Percentiles rank a stretch among this genome's conserved stretches.
phyloP scores from a whole-genome alignment of 129 eudicot species.

The Glebionis coronaria region DNA sequence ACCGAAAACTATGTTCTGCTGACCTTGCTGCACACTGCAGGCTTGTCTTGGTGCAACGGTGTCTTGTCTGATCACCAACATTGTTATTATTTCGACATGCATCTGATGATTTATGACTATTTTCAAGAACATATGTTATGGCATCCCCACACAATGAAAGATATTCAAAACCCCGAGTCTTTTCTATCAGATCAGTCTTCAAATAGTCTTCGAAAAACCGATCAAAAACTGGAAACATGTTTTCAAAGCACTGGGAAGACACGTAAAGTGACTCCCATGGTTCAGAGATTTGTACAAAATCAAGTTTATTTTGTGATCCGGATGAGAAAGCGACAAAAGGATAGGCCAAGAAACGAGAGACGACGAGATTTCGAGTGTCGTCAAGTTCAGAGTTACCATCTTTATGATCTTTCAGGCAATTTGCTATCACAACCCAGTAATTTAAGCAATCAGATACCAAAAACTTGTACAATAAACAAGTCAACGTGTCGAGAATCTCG shows the following conservation, averaged over 20 bases:
- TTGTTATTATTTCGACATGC: slow-evolving; percentile 17
- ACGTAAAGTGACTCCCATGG: slow-evolving; percentile 53
- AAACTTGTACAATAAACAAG: slow-evolving; percentile 38
- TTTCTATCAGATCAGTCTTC: slow-evolving; percentile 27
- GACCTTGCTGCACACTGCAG: slow-evolving; percentile 60
- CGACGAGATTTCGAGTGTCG: slow-evolving; percentile 33
- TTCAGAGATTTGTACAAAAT: slow-evolving; percentile 44
- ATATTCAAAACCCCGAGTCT: slow-evolving; percentile 18
- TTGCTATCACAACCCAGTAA: slow-evolving; percentile 55
- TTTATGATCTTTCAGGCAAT: slow-evolving; percentile 43
- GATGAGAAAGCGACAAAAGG: slow-evolving; percentile 46
- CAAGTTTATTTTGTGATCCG: slow-evolving; percentile 21
- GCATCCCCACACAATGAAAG: slow-evolving; percentile 44
- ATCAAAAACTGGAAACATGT: slow-evolving; percentile 36
- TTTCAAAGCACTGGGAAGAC: slow-evolving; percentile 36
- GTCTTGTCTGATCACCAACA: slow-evolving; percentile 23
- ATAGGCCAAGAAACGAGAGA: slow-evolving; percentile 51
- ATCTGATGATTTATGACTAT: slow-evolving; percentile 18
- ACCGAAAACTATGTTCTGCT: slow-evolving; percentile 17
- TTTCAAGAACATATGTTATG: slow-evolving; percentile 44
- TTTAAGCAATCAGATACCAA: slow-evolving; percentile 27
- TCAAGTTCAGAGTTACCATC: slow-evolving; percentile 37
- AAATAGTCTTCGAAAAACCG: slow-evolving; percentile 45
- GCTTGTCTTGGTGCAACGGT: slow-evolving; percentile 33
- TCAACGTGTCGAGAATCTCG: slow-evolving; percentile 45